Evolutionary conservation across 2,329 filamentous ascomycete genomes (phyloP).

Genomic region (Juglanconis juglandina): DNA sequence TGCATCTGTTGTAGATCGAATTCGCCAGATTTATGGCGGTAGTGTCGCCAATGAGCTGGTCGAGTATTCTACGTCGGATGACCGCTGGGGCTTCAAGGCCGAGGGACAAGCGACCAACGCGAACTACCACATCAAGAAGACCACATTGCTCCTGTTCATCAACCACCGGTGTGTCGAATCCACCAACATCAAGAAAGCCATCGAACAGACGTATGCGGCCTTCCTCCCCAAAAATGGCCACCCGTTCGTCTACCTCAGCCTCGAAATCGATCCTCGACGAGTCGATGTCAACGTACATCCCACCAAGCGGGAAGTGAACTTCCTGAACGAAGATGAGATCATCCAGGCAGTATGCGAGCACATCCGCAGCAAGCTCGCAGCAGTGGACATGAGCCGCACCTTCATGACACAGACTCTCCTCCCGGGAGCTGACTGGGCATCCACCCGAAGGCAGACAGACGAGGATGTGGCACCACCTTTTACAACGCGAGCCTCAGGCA

Average conservation of each 20-base stretch:
- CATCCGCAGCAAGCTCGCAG: slow-evolving; percentile 73
- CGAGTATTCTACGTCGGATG: slow-evolving; percentile 67
- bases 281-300: slow-evolving; percentile 98
- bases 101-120: slow-evolving; percentile 83
- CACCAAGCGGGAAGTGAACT: slow-evolving; percentile 94
- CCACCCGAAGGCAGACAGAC: slow-evolving; percentile 25
- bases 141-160: slow-evolving; percentile 85
- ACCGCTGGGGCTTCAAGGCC: slow-evolving; percentile 79
- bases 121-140: slow-evolving; percentile 91
- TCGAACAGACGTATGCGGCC: slow-evolving; percentile 83
- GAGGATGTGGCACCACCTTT: slow-evolving; percentile 23
- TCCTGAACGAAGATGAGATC: slow-evolving; percentile 96
- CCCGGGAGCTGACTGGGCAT: slow-evolving; percentile 53
- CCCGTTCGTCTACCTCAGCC: slow-evolving; percentile 86
- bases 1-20: slow-evolving; percentile 73
- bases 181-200: slow-evolving; percentile 76
- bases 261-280: slow-evolving; percentile 86
- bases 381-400: slow-evolving; percentile 88
- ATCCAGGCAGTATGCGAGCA: slow-evolving; percentile 79
- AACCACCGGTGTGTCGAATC: slow-evolving; percentile 95
- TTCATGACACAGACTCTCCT: slow-evolving; percentile 93
- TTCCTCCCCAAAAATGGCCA: slow-evolving; percentile 93
- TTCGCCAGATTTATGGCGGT: slow-evolving; percentile 84
- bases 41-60: slow-evolving; percentile 85
- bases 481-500: slow-evolving; percentile 21